Conservation (phyloP, 306 rosid species). For the Medicago truncatula region MtrunA17r5.0-ANR NC_053046.1:44618501-44619000, state of each 20-base stretch:
- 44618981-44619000: conserved; percentile 30
- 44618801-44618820: conserved; percentile 96
- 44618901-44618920: conserved; percentile 85
- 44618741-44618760: conserved; percentile 75
- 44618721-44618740: conserved; percentile 20
- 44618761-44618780: conserved; percentile 98
- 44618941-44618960: conserved; percentile 93
- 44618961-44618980: conserved; percentile 41
- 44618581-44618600: conserved; percentile 15
- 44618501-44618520: conserved; percentile 83
- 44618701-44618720: conserved; percentile 1
- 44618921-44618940: conserved; percentile 97
- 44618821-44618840: conserved; percentile 92
- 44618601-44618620: conserved; percentile 32
- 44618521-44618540: conserved; percentile 93
- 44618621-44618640: conserved; percentile 21
- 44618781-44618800: conserved; percentile 93
- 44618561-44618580: conserved; percentile 65
- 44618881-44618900: conserved; percentile 72
- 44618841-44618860: conserved; percentile 97
- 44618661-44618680: conserved; percentile 17
- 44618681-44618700: not conserved
- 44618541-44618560: conserved; percentile 95
- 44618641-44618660: not conserved
- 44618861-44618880: conserved; percentile 82